Conservation (phyloP, 192 early-diverging fungal genomes). For the Thamnidium elegans region DNA sequence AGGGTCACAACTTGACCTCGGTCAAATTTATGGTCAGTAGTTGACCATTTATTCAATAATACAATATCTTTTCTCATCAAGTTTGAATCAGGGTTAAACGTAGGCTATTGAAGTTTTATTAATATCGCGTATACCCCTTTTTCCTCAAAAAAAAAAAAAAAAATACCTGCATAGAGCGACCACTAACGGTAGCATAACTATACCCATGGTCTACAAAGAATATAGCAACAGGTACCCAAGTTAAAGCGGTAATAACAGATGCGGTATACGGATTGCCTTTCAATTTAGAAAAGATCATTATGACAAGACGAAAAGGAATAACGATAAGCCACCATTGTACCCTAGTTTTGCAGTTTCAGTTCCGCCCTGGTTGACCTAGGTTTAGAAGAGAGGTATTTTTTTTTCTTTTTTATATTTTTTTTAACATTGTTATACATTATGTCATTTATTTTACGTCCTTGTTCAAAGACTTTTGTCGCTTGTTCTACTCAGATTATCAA, state of each 20-base stretch:
- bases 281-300: constrained; percentile 8
- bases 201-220: constrained; percentile 54
- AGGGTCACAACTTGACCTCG: constrained; percentile 72
- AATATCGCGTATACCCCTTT: not conserved
- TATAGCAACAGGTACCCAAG: constrained; percentile 50
- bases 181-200: constrained; percentile 43
- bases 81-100: constrained; percentile 74
- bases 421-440: not conserved
- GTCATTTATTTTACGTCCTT: constrained; percentile 18
- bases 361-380: not conserved
- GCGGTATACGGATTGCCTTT: constrained; percentile 24
- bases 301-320: not conserved
- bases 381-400: not conserved
- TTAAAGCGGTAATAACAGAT: constrained; percentile 23
- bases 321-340: not conserved
- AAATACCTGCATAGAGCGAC: constrained; percentile 56
- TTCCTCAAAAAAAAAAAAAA: too few relatives aligned
- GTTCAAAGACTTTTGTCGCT: not conserved
- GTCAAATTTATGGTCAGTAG: constrained; percentile 42
- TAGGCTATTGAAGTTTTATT: constrained; percentile 45
- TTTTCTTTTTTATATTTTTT: not conserved
- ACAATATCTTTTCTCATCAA: constrained; percentile 62
- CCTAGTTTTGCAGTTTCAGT: constrained; percentile 1
- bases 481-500: not conserved
- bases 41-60: constrained; percentile 58